phyloP scores from a whole-genome alignment of 2,329 filamentous ascomycete genomes.

The Colletotrichum horii region DNA sequence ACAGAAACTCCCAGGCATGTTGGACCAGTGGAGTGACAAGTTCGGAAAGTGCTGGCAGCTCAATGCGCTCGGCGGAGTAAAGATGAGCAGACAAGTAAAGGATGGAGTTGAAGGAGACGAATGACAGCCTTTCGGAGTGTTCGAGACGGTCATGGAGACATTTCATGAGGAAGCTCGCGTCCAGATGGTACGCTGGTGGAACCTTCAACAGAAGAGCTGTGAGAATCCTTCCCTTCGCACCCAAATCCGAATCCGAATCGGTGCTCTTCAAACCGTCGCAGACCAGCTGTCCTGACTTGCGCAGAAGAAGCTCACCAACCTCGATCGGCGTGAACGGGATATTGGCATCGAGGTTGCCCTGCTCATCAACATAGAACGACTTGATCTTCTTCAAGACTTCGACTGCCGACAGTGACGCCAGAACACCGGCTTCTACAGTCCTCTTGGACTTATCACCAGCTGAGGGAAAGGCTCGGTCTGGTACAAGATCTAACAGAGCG shows the following conservation, averaged over 20 bases:
- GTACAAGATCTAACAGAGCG: constrained; percentile 67
- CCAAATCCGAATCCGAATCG: constrained; percentile 51
- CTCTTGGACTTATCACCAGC: constrained; percentile 19
- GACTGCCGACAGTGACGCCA: constrained; percentile 42
- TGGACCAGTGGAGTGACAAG: constrained; percentile 73
- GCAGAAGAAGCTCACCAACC: constrained; percentile 67
- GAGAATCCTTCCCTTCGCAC: constrained; percentile 64
- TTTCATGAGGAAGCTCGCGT: constrained; percentile 52
- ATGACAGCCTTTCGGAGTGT: constrained; percentile 44
- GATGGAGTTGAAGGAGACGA: constrained; percentile 63
- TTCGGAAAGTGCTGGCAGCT: constrained; percentile 57
- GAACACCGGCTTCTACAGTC: constrained; percentile 29
- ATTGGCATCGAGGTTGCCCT: constrained; percentile 69
- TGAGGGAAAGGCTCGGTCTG: constrained; percentile 64
- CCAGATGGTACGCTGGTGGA: constrained; percentile 45
- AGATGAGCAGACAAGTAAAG: constrained; percentile 63
- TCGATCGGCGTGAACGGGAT: constrained; percentile 63
- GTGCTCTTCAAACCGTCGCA: constrained; percentile 50
- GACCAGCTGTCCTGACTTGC: constrained; percentile 60
- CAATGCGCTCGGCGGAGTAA: constrained; percentile 58
- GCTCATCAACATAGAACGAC: constrained; percentile 72
- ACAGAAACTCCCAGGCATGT: constrained; percentile 80
- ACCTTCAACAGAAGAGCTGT: constrained; percentile 61
- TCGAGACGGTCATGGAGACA: constrained; percentile 56
- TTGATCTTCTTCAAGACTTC: constrained; percentile 66